phyloP scores from a whole-genome alignment of 2,329 filamentous ascomycete species.

The Fusarium sp. region DNA sequence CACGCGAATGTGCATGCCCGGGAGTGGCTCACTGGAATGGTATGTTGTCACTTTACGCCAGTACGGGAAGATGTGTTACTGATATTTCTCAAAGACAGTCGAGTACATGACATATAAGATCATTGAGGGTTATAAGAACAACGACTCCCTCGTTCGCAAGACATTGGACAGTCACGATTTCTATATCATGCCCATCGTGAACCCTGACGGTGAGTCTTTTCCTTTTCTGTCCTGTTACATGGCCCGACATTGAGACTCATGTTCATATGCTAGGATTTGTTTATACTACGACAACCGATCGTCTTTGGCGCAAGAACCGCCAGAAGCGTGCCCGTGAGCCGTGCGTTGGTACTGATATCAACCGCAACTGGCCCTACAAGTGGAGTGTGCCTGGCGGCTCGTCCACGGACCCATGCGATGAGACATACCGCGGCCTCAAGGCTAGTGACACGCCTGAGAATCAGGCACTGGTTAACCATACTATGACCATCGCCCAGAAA shows the following conservation, averaged over 20 bases:
- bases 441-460: slow-evolving; percentile 63
- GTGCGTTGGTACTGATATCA: slow-evolving; percentile 66
- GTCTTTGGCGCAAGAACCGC: slow-evolving; percentile 72
- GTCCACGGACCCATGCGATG: slow-evolving; percentile 62
- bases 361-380: slow-evolving; percentile 69
- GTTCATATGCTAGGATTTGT: slow-evolving; percentile 59
- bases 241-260: fast-evolving
- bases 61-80: fast-evolving
- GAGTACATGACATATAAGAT: slow-evolving; percentile 41
- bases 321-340: slow-evolving; percentile 52
- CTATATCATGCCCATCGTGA: slow-evolving; percentile 71
- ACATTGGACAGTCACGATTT: slow-evolving; percentile 71
- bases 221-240: fast-evolving
- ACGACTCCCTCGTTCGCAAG: slow-evolving; percentile 13
- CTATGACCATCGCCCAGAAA: slow-evolving; percentile 49
- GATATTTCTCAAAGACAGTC: slow-evolving; percentile 20
- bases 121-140: slow-evolving; percentile 36
- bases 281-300: slow-evolving; percentile 55
- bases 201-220: slow-evolving; percentile 63
- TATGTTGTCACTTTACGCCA: slow-evolving; percentile 16
- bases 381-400: slow-evolving; percentile 63
- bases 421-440: slow-evolving; percentile 59
- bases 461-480: slow-evolving; percentile 55
- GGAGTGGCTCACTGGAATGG: slow-evolving; percentile 69
- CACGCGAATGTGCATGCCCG: slow-evolving; percentile 69